Evolutionary conservation across 306 rosid genomes (phyloP).

Genomic region (Coriaria nepalensis): DNA sequence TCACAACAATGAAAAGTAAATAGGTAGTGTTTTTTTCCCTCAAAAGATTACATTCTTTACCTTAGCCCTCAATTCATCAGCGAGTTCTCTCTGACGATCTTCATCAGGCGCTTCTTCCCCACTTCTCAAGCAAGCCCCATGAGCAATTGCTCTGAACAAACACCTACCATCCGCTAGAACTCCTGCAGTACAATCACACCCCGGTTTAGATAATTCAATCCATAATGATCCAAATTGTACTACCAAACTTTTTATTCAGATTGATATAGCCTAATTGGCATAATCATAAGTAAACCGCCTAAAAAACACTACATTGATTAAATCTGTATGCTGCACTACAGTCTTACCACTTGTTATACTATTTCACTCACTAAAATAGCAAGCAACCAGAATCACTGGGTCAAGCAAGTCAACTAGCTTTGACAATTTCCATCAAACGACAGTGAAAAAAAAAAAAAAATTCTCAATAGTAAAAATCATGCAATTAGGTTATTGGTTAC

Average conservation of each 20-base stretch:
- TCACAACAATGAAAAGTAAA: neutral
- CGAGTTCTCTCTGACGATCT: conserved; percentile 59
- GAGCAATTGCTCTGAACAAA: conserved; percentile 80
- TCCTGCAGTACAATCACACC: conserved; percentile 24
- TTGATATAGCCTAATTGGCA: too few species aligned
- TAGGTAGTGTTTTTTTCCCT: neutral
- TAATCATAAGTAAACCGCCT: too few species aligned
- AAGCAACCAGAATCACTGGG: too few species aligned
- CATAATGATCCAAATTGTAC: too few species aligned
- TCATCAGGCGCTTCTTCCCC: conserved; percentile 92
- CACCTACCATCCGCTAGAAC: conserved; percentile 89
- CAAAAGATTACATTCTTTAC: conserved; percentile 22
- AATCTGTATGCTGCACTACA: too few species aligned
- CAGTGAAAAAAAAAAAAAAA: neutral
- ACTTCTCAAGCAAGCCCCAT: conserved; percentile 64
- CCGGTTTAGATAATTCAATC: too few species aligned
- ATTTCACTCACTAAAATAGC: too few species aligned
- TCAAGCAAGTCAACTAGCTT: too few species aligned
- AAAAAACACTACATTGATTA: too few species aligned
- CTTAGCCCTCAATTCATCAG: conserved; percentile 83
- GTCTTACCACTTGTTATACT: too few species aligned
- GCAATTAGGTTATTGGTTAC: conserved; percentile 16
- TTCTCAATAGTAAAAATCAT: neutral
- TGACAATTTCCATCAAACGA: too few species aligned
- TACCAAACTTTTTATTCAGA: too few species aligned